A percentile compares a stretch with the other conserved stretches of the same genome.
These are phyloP conservation scores for Ogataea paradorogensis DNA, from an alignment of 805 yeast genomes.

Conservation along the genomic window DNA sequence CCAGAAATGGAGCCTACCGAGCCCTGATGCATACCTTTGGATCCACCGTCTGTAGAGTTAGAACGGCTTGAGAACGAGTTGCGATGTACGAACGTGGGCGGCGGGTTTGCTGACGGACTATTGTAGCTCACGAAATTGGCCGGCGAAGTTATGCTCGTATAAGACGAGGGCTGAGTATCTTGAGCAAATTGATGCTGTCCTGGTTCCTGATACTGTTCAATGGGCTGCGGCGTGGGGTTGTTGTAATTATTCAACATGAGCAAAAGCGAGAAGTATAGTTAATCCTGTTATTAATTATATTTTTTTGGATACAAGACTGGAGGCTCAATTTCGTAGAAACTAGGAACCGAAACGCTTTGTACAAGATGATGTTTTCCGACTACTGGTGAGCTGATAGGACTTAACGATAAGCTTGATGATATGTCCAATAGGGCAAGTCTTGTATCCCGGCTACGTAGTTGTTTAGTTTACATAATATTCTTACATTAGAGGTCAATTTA, in stretches of 20 bases:
- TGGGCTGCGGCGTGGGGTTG: constrained; percentile 17
- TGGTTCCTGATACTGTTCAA: constrained; percentile 16
- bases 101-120: constrained; percentile 34
- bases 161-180: constrained; percentile 22
- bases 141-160: constrained; percentile 29
- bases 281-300: constrained; percentile 8
- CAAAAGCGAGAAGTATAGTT: constrained; percentile 4
- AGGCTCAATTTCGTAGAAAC: not conserved
- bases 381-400: no score
- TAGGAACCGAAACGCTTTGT: not conserved
- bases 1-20: constrained; percentile 13
- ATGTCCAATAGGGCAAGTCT: no score
- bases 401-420: no score
- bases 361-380: no score
- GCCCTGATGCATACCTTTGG: constrained; percentile 2
- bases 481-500: no score
- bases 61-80: constrained; percentile 29
- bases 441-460: no score
- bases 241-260: constrained; percentile 16
- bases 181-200: constrained; percentile 15
- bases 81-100: constrained; percentile 24
- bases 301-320: constrained; percentile 1
- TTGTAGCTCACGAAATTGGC: constrained; percentile 30
- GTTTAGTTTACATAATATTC: no score
- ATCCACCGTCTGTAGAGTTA: constrained; percentile 23